Percentiles rank a stretch among this genome's conserved stretches.
phyloP scores from a whole-genome alignment of 2,329 filamentous ascomycete species.

The Exophiala calicioides region DNA sequence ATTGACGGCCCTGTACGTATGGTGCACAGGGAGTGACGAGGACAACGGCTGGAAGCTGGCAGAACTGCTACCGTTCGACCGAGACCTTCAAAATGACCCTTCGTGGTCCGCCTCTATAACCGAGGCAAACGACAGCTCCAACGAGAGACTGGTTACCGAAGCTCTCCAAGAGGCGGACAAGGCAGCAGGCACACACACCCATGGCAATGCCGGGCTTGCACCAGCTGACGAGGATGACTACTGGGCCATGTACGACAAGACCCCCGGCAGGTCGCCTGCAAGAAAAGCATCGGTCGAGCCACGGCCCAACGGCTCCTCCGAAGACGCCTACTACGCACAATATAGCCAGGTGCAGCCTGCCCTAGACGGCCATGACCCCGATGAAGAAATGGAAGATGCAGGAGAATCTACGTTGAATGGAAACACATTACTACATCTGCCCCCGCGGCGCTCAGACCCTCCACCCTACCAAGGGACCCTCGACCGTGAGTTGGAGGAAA shows the following conservation, averaged over 20 bases:
- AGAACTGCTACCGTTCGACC: constrained; percentile 58
- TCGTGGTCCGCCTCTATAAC: constrained; percentile 55
- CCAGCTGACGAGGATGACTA: constrained; percentile 64
- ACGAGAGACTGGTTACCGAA: constrained; percentile 40
- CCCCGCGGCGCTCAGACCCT: constrained; percentile 42
- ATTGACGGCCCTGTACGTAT: constrained; percentile 59
- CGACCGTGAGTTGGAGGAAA: constrained; percentile 25
- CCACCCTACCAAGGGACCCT: constrained; percentile 25
- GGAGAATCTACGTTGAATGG: constrained; percentile 58
- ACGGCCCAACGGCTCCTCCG: constrained; percentile 44
- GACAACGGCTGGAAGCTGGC: constrained; percentile 60
- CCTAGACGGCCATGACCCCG: constrained; percentile 63
- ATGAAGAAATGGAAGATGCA: constrained; percentile 52
- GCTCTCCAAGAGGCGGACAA: constrained; percentile 37
- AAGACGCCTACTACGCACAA: constrained; percentile 61
- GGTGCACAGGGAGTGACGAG: constrained; percentile 60
- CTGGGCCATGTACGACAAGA: constrained; percentile 64
- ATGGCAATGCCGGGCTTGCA: constrained; percentile 24
- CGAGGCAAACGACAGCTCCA: constrained; percentile 55
- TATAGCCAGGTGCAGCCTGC: constrained; percentile 66
- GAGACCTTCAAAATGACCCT: constrained; percentile 49
- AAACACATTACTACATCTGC: constrained; percentile 47
- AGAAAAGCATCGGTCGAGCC: constrained; percentile 39
- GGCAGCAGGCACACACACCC: constrained; percentile 28
- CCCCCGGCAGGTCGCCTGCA: constrained; percentile 54